These are phyloP conservation scores for Graphilbum sp. DNA, from an alignment of 2,329 filamentous ascomycete genomes.

Conservation along the genomic window DNA sequence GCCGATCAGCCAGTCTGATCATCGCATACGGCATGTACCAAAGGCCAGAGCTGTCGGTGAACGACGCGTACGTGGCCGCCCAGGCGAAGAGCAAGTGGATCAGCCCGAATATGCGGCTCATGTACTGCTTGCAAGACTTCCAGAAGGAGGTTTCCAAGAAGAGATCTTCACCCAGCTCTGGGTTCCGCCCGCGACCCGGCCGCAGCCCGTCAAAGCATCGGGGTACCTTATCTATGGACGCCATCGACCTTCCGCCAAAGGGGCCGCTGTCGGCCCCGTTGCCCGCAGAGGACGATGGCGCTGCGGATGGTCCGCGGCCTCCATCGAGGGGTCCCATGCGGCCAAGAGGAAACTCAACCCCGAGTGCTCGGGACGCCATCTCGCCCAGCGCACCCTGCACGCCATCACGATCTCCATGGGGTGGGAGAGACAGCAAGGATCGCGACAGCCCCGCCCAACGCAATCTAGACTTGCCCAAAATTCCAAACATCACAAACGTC, in stretches of 20 bases:
- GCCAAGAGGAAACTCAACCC: slow-evolving; percentile 35
- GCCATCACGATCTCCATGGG: slow-evolving; percentile 46
- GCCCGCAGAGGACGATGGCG: slow-evolving; percentile 31
- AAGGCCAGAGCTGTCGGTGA: slow-evolving; percentile 59
- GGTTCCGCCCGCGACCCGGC: slow-evolving; percentile 31
- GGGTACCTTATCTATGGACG: slow-evolving; percentile 41
- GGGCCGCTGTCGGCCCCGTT: slow-evolving; percentile 46
- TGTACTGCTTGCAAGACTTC: slow-evolving; percentile 79
- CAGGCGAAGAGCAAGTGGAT: slow-evolving; percentile 77
- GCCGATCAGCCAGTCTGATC: slow-evolving; percentile 69
- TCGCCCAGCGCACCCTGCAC: slow-evolving; percentile 51
- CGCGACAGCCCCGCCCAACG: slow-evolving; percentile 1
- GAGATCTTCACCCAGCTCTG: slow-evolving; percentile 25
- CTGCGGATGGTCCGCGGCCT: slow-evolving; percentile 20
- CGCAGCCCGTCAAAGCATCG: slow-evolving; percentile 44
- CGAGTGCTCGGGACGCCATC: slow-evolving; percentile 28
- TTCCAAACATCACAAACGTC: no score
- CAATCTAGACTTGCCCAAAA: slow-evolving; percentile 11
- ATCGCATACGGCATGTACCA: slow-evolving; percentile 75
- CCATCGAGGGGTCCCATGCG: slow-evolving; percentile 26
- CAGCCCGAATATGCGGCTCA: slow-evolving; percentile 79
- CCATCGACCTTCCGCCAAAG: slow-evolving; percentile 32
- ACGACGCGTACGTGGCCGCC: slow-evolving; percentile 68
- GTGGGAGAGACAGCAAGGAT: slow-evolving; percentile 27
- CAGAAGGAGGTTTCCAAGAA: slow-evolving; percentile 44